Evolutionary conservation across 139 green algal genomes (phyloP), one percentile per base, ranked within the genome.

Genomic region (Picochlorum sp.): DNA sequence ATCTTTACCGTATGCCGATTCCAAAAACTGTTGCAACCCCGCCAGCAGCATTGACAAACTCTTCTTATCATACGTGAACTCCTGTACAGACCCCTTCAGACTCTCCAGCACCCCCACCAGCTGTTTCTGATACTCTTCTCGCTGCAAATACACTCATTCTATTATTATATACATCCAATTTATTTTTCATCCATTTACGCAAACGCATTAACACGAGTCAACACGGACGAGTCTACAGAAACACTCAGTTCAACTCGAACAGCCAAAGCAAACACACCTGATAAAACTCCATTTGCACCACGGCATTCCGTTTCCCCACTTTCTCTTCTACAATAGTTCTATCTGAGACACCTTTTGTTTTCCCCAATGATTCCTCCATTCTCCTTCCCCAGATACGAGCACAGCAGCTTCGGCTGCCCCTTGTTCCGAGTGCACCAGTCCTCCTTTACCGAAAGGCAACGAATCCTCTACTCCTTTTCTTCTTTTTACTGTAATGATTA

Each of bases 11-110:
- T 47, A 65, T 3, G 78, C 79, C 29, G 83, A 76, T 70, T 93
- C 85, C 74, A 83, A 74, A 43, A 93, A 93, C 63, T 93, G 79
- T 55, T 78, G 60, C n/a, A 93, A 59, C 33, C 84, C 72, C 16
- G 65, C 66, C 4, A 92, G 28, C 26, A 86, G 55, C 5, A 57
- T 18, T 1, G 57, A 75, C 31, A 93, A 49, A 29, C 25, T 60
- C 44, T 66, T 74, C 7, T 52, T 51, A 58, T 93, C 85, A 45
- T 77, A 89, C 29, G 69, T 78, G 28, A 67, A 24, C 28, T 82
- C 65, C 3, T 69, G 73, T 22, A 76, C 25, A 1, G 77, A 68
- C 40, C 68, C 59, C 4, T 71, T 50, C n/a, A 91, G 65, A 20
- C 61, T 44, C 57, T 67, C n/a, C 2, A 83, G 50, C 9, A 89